phyloP scores from a whole-genome alignment of 140 eudicot species.

The Cichorium intybus region DNA sequence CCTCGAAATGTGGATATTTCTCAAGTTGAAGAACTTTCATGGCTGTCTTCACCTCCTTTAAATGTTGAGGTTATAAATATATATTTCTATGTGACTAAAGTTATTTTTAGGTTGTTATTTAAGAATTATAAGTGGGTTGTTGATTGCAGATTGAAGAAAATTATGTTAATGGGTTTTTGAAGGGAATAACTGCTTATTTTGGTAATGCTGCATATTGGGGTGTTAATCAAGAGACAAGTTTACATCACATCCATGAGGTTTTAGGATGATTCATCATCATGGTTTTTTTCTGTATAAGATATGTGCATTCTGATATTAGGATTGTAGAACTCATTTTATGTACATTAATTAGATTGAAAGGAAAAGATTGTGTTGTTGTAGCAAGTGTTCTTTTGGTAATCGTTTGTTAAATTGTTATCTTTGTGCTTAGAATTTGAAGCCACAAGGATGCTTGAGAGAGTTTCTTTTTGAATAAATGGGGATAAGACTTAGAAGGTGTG shows the following conservation, averaged over 20 bases:
- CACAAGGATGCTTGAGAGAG: not conserved
- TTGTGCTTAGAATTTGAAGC: not conserved
- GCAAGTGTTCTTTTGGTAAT: conserved; percentile 5
- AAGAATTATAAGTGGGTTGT: not conserved
- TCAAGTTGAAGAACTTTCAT: conserved; percentile 70
- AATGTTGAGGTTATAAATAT: conserved; percentile 52
- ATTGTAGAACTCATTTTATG: not conserved
- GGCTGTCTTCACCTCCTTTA: conserved; percentile 81
- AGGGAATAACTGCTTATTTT: conserved; percentile 69
- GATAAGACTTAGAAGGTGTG: too few relatives aligned
- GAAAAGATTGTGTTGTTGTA: not conserved
- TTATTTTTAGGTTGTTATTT: not conserved
- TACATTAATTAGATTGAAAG: conserved; percentile 2
- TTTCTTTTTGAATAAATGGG: too few relatives aligned
- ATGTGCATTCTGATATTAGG: conserved; percentile 16
- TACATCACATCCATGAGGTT: conserved; percentile 3
- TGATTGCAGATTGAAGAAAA: conserved; percentile 62
- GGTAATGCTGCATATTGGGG: conserved; percentile 48
- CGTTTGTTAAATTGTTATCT: not conserved
- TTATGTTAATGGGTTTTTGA: conserved; percentile 40
- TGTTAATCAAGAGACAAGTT: conserved; percentile 17
- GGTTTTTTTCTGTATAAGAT: conserved; percentile 13
- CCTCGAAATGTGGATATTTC: conserved; percentile 65
- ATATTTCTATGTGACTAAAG: not conserved
- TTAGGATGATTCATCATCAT: conserved; percentile 7